These are phyloP conservation scores for Nothomitra cinnamomea DNA, from an alignment of 2,329 filamentous ascomycete genomes.

Conservation along the genomic window DNA sequence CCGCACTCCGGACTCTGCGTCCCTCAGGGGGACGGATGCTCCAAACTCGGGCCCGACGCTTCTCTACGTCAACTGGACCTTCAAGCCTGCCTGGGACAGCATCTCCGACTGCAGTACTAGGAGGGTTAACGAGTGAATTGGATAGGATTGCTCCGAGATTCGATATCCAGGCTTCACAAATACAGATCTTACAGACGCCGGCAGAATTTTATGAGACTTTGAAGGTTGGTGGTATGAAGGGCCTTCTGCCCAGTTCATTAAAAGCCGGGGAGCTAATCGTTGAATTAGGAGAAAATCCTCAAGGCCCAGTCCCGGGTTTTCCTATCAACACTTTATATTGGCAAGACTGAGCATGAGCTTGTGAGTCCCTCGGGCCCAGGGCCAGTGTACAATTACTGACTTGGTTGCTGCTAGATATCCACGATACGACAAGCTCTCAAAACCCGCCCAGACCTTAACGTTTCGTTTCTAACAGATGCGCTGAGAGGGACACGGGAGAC, in stretches of 20 bases:
- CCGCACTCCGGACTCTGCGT: not conserved
- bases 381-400: slow-evolving; percentile 3
- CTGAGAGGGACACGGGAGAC: slow-evolving; percentile 83
- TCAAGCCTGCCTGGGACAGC: not conserved
- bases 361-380: slow-evolving; percentile 23
- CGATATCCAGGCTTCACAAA: slow-evolving; percentile 62
- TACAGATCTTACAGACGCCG: slow-evolving; percentile 63
- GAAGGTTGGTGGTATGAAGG: slow-evolving; percentile 40
- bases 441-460: slow-evolving; percentile 54
- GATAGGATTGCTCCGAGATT: slow-evolving; percentile 86
- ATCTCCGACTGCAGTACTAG: slow-evolving; percentile 38
- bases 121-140: slow-evolving; percentile 51
- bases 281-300: slow-evolving; percentile 55
- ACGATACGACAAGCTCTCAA: slow-evolving; percentile 60
- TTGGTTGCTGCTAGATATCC: slow-evolving; percentile 37
- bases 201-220: slow-evolving; percentile 81
- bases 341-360: slow-evolving; percentile 79
- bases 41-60: not conserved
- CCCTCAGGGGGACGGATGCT: not conserved
- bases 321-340: slow-evolving; percentile 91
- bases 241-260: not conserved
- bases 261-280: slow-evolving; percentile 7
- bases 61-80: not conserved
- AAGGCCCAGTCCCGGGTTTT: slow-evolving; percentile 68
- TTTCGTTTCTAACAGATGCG: slow-evolving; percentile 84